Conservation (phyloP, 805 yeast genomes). For the Barnettozyma pratensis region DNA sequence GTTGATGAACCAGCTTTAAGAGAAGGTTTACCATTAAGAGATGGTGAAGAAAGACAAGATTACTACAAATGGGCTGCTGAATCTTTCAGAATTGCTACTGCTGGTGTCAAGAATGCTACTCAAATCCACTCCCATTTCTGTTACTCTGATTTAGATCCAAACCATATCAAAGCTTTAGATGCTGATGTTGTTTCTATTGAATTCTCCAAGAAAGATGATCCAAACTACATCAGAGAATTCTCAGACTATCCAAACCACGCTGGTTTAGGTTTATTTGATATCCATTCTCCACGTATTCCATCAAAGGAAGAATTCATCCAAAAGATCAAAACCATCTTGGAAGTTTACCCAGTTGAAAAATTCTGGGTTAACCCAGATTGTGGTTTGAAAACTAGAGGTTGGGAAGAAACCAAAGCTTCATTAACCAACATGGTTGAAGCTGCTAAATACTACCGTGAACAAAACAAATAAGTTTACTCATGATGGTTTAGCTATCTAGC, state of each 20-base stretch:
- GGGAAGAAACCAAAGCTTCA: constrained; percentile 95
- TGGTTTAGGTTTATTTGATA: constrained; percentile 98
- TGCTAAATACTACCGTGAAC: constrained; percentile 88
- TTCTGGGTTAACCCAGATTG: constrained; percentile 99
- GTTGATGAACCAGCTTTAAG: constrained; percentile 99
- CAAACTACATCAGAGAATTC: constrained; percentile 96
- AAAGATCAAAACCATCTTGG: constrained; percentile 90
- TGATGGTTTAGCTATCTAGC: background rate
- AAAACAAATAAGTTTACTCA: constrained; percentile 16
- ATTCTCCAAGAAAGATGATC: constrained; percentile 99
- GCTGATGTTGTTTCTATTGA: constrained; percentile 99
- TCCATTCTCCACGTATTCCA: constrained; percentile 99
- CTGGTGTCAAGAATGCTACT: constrained; percentile 91
- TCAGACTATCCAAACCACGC: constrained; percentile 98
- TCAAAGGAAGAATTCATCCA: constrained; percentile 93
- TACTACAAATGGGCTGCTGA: constrained; percentile 99
- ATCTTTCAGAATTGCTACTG: constrained; percentile 98
- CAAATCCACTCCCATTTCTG: constrained; percentile 99
- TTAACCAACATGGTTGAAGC: constrained; percentile 99
- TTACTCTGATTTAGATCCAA: constrained; percentile 99
- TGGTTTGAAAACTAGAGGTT: constrained; percentile 99
- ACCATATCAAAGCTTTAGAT: constrained; percentile 98
- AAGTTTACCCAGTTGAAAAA: constrained; percentile 95
- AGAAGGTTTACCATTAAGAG: constrained; percentile 99
- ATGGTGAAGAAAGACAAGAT: constrained; percentile 92